Percentiles rank a stretch among this genome's conserved stretches.
Evolutionary conservation across 2,329 filamentous ascomycete genomes (phyloP).

Genomic region (Hypoxylon sp.): DNA sequence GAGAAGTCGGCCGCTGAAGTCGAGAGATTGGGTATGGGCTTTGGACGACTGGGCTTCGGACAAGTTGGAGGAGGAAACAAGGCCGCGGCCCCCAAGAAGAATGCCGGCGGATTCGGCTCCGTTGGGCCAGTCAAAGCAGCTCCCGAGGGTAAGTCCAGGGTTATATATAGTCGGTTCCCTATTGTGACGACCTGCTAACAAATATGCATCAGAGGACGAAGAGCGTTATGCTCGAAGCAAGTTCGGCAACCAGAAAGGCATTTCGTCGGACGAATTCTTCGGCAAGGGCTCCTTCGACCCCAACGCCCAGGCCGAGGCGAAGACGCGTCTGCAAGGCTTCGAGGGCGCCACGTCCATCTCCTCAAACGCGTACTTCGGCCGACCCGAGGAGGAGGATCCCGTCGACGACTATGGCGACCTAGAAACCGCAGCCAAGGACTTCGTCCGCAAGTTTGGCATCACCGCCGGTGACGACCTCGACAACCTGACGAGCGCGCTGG

Average conservation of each 20-base stretch:
- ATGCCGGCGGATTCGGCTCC: slow-evolving; percentile 86
- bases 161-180: not conserved
- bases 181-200: slow-evolving; percentile 41
- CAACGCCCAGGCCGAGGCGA: slow-evolving; percentile 81
- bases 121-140: slow-evolving; percentile 77
- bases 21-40: slow-evolving; percentile 88
- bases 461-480: slow-evolving; percentile 96
- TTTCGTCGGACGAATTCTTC: slow-evolving; percentile 98
- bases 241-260: slow-evolving; percentile 92
- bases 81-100: slow-evolving; percentile 69
- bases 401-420: slow-evolving; percentile 87
- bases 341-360: slow-evolving; percentile 93
- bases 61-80: slow-evolving; percentile 76
- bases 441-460: slow-evolving; percentile 92
- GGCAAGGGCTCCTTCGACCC: slow-evolving; percentile 89
- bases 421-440: slow-evolving; percentile 93
- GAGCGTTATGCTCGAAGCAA: slow-evolving; percentile 85
- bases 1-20: slow-evolving; percentile 79
- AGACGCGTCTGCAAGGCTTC: slow-evolving; percentile 86
- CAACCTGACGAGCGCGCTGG: slow-evolving; percentile 82
- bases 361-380: slow-evolving; percentile 96
- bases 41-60: slow-evolving; percentile 85
- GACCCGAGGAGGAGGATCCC: slow-evolving; percentile 79
- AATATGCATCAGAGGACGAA: slow-evolving; percentile 65
- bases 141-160: slow-evolving; percentile 65